Conservation (phyloP, 75 land plant species). For the Picea sitchensis region DNA sequence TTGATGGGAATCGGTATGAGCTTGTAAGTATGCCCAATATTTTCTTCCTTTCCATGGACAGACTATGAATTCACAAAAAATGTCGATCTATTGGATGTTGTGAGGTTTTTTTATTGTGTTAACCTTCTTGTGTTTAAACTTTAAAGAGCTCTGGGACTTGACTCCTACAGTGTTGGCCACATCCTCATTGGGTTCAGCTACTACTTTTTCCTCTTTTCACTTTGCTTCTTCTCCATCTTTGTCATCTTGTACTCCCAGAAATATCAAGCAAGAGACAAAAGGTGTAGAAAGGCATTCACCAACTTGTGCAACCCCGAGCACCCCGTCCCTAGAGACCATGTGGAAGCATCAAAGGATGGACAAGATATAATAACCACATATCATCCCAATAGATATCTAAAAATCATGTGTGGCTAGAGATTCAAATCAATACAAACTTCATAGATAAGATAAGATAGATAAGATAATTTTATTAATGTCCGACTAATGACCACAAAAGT, state of each 20-base stretch:
- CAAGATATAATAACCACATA: too few relatives aligned
- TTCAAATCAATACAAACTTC: too few relatives aligned
- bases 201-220: background rate
- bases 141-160: background rate
- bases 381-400: too few relatives aligned
- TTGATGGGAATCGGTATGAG: slow-evolving; percentile 65
- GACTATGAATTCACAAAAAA: background rate
- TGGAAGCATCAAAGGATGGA: too few relatives aligned
- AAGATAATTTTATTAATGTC: too few relatives aligned
- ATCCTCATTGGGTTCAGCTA: background rate
- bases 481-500: too few relatives aligned
- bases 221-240: slow-evolving; percentile 5
- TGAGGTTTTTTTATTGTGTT: slow-evolving; percentile 2
- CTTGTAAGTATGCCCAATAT: too few relatives aligned
- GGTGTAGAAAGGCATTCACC: background rate
- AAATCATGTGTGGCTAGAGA: too few relatives aligned
- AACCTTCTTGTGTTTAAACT: background rate
- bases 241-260: background rate
- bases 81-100: slow-evolving; percentile 4
- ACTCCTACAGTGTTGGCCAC: background rate
- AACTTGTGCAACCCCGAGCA: background rate
- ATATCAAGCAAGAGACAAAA: background rate
- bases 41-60: too few relatives aligned
- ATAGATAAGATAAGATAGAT: too few relatives aligned
- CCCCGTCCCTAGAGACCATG: background rate